Base-by-base conservation (phyloP, 2,329 filamentous ascomycete species). In the Aureobasidium sp. region DNA sequence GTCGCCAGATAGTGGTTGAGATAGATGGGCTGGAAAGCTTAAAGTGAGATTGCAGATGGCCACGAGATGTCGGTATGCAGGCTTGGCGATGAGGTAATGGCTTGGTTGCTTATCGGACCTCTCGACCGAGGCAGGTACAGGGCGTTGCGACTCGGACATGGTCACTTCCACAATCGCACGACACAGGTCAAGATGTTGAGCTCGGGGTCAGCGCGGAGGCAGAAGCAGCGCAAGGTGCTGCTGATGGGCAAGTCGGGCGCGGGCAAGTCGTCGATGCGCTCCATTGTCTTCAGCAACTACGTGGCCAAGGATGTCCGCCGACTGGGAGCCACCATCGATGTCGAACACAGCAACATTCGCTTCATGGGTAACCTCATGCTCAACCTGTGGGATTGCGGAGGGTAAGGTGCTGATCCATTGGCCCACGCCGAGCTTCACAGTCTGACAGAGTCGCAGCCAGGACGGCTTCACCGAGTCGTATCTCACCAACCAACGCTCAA, bases 391-490 rank as follows among this genome's bases (percentile, higher is more conserved):
- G 94, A 99, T 77, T 99, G 94, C 74, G 94, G 94, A 78, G 94
- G 87, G 86, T 88, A 70, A 77, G 82, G 72, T 61, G 29, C 44
- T 61, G 29, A 17, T 31, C 6, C n/a, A 49, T 49, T 57, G 42
- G 22, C 11, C 6, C 9, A n/a, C 17, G 2, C 14, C n/a, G 52
- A 34, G 31, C 31, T 34, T 34, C 31, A 34, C 12, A 34, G 31
- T 34, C 31, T 34, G 31, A 34, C 31, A 34, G 9, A 34, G 27
- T 29, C 53, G 36, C 72, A 88, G 93, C 63, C 94, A 99, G 80
- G 94, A 97, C 76, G 93, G 93, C 41, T 99, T 99, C 73, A 96
- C 96, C 82, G 94, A 97, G 73, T 97, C 96, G 75, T 99, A 97
- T 78, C 87, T 99, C 65, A 92, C 90, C 17, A 90, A 95, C 70